Percentiles rank a stretch among this genome's conserved stretches.
phyloP scores from a whole-genome alignment of 2,329 filamentous ascomycete genomes.

The Phoma herbarum region DNA sequence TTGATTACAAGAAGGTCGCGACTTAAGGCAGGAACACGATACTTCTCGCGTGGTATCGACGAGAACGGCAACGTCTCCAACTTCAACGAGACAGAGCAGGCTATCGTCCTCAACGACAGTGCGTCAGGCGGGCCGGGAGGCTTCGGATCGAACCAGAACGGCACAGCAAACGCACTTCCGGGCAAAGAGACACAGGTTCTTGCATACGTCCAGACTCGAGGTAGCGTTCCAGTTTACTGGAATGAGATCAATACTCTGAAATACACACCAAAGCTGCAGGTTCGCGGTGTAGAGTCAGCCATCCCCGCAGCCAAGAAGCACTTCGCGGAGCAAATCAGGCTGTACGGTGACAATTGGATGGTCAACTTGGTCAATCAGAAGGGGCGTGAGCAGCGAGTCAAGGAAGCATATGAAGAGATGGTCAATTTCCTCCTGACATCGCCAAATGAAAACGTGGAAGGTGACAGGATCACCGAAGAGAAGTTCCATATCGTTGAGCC shows the following conservation, averaged over 20 bases:
- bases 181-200: constrained; percentile 85
- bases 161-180: constrained; percentile 62
- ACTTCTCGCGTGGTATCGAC: constrained; percentile 93
- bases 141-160: constrained; percentile 80
- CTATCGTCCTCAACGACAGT: constrained; percentile 86
- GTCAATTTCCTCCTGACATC: constrained; percentile 77
- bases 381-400: constrained; percentile 87
- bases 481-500: constrained; percentile 83
- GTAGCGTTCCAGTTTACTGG: constrained; percentile 96
- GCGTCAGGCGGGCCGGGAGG: constrained; percentile 76
- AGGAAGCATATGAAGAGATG: constrained; percentile 93
- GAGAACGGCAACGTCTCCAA: constrained; percentile 96
- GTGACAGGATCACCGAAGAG: constrained; percentile 74
- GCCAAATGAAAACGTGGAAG: constrained; percentile 71
- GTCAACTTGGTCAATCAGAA: constrained; percentile 98
- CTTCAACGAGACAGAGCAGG: constrained; percentile 98
- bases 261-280: constrained; percentile 89
- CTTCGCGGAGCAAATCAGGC: constrained; percentile 89
- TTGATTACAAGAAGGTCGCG: constrained; percentile 90
- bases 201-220: constrained; percentile 94
- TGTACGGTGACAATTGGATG: constrained; percentile 96
- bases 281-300: constrained; percentile 84
- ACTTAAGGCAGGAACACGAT: constrained; percentile 88
- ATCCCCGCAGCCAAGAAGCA: constrained; percentile 81
- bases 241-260: constrained; percentile 92